phyloP scores from a whole-genome alignment of 495 filamentous ascomycete genomes.

The Penicillium lividum region DNA sequence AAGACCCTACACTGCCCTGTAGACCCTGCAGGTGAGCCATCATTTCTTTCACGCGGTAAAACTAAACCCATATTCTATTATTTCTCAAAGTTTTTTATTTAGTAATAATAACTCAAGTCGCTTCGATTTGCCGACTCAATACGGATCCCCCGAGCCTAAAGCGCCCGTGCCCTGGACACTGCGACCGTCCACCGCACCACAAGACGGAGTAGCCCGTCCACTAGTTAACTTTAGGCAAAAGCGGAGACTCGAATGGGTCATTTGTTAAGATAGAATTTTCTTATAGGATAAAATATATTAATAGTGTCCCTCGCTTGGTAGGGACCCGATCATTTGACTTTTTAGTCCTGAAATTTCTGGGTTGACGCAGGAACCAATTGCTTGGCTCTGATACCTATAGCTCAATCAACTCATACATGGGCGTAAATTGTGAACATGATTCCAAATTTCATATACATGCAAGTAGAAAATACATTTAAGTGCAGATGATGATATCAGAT shows the following conservation, averaged over 20 bases:
- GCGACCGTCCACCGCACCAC: conserved; percentile 15
- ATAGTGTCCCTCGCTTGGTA: background rate
- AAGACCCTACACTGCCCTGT: background rate
- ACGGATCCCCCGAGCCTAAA: background rate
- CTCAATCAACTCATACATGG: no score
- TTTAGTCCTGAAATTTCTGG: background rate
- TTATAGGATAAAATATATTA: background rate
- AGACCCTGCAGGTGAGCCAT: conserved; percentile 1
- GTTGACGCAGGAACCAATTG: conserved; percentile 5
- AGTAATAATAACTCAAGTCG: background rate
- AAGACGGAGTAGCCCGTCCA: conserved; percentile 1
- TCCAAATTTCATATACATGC: background rate
- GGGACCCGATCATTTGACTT: background rate
- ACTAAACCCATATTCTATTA: no score
- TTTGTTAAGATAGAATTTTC: background rate
- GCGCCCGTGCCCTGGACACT: conserved; percentile 8
- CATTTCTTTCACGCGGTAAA: background rate
- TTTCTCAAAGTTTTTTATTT: no score
- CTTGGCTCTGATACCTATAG: background rate
- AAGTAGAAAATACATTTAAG: background rate
- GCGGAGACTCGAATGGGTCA: background rate
- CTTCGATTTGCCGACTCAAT: background rate
- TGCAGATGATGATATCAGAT: background rate
- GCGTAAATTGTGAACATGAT: background rate
- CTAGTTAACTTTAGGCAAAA: background rate